These are phyloP conservation scores for Lachancea lanzarotensis DNA, from an alignment of 805 yeast species.

Conservation along the genomic window DNA sequence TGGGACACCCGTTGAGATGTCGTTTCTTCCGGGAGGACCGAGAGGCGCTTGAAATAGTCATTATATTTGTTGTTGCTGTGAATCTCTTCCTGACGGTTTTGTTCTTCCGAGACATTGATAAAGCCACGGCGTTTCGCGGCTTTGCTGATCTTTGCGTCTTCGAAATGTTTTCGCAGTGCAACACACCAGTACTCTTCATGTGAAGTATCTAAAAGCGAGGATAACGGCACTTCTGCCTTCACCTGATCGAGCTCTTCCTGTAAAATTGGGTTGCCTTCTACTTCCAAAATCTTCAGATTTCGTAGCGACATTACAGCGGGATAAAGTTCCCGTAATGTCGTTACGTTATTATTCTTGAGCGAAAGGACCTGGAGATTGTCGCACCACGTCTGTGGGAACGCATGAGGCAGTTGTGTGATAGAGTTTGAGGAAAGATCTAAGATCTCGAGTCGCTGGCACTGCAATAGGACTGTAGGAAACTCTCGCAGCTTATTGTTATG, in stretches of 20 bases:
- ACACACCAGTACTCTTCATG: conserved; percentile 33
- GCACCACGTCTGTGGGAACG: conserved; percentile 34
- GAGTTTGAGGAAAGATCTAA: conserved; percentile 58
- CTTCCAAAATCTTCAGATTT: conserved; percentile 50
- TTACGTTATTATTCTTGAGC: conserved; percentile 51
- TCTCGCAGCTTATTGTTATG: conserved; percentile 50
- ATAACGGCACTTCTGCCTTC: conserved; percentile 32
- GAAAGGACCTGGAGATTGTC: conserved; percentile 51
- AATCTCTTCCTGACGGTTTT: conserved; percentile 16
- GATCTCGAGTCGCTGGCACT: conserved; percentile 46
- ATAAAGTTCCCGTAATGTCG: conserved; percentile 40
- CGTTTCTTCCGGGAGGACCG: conserved; percentile 51
- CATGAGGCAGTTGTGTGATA: conserved; percentile 43
- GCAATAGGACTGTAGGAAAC: conserved; percentile 44
- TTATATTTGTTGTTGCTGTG: conserved; percentile 40
- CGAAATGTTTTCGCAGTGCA: conserved; percentile 26
- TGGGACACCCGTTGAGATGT: conserved; percentile 22
- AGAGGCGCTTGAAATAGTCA: conserved; percentile 59
- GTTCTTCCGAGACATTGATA: conserved; percentile 29
- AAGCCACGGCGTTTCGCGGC: conserved; percentile 75
- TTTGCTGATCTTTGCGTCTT: conserved; percentile 35
- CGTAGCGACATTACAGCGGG: conserved; percentile 45
- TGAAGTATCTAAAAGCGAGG: conserved; percentile 36
- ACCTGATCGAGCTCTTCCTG: conserved; percentile 42
- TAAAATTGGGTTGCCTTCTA: conserved; percentile 52